Evolutionary conservation across 2,329 filamentous ascomycete species (phyloP).

Genomic region (Elsinoe batatas): DNA sequence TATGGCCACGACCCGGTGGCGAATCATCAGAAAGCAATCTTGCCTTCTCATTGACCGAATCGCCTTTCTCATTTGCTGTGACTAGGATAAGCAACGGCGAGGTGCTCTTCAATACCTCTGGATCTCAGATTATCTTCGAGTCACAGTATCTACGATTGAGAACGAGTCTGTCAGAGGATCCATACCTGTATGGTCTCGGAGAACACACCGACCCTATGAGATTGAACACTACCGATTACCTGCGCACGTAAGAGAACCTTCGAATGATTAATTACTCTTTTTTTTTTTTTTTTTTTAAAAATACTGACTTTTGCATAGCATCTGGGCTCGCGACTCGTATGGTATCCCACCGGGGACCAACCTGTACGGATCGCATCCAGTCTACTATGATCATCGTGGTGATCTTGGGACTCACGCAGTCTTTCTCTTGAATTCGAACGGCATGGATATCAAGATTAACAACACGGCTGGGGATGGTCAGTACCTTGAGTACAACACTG

Average conservation of each 20-base stretch:
- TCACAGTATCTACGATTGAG: constrained; percentile 66
- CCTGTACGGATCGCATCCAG: constrained; percentile 62
- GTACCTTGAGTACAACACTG: constrained; percentile 68
- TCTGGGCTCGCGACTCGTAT: constrained; percentile 62
- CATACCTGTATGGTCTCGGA: constrained; percentile 68
- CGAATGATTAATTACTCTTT: no score
- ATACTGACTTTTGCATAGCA: constrained; percentile 1
- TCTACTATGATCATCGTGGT: constrained; percentile 64
- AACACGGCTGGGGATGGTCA: constrained; percentile 49
- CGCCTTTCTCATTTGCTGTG: constrained; percentile 61
- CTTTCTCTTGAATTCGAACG: constrained; percentile 62
- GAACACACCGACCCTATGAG: constrained; percentile 59
- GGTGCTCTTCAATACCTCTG: constrained; percentile 60
- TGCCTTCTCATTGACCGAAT: constrained; percentile 43
- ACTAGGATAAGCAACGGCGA: constrained; percentile 47
- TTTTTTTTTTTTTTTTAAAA: no score
- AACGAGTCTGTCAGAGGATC: constrained; percentile 57
- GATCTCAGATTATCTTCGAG: constrained; percentile 60
- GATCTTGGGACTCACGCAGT: constrained; percentile 50
- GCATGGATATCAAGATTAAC: constrained; percentile 67
- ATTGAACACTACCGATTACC: constrained; percentile 59
- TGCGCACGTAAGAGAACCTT: constrained; percentile 40
- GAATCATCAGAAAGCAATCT: constrained; percentile 34
- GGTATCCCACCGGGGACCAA: constrained; percentile 50
- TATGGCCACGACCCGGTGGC: constrained; percentile 51